Evolutionary conservation across 202 grass and related monocot species (phyloP), one percentile per base, ranked within the genome.

Genomic region (Zoysia matrella): DNA sequence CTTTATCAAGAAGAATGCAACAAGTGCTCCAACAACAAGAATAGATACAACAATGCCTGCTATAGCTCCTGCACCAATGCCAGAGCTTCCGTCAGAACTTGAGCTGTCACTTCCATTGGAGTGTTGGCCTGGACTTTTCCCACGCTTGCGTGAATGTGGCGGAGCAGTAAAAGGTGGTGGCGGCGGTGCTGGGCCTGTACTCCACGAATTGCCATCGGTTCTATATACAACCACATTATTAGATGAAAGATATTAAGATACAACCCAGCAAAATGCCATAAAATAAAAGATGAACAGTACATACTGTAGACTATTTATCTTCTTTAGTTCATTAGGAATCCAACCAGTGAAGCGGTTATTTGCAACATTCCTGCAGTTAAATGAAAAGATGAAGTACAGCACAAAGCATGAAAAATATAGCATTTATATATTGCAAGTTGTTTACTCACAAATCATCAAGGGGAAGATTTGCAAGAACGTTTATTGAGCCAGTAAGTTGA

Each of bases 161-260:
- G 90, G 89, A 70, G 91, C 86, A 12, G 88, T 89, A 80, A 87
- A 94, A 30, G 22, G 22, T 30, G 22, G 22, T 30, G 22, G 22
- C 48, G 95, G 90, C 16, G 95, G 95, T 88, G 90, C 90, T 63
- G 90, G 88, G 13, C 88, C 82, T 3, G 95, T 86, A 86, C 83
- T 98, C 95, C 95, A 98, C 39, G 92, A 91, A 81, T 98, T 98
- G 60, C 90, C 90, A 72, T 89, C 84, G 2, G 86, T 98, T 74
- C 95, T 98, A 73, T 46, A 53, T 62, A 82, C 7, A 62, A 56
- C 41, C 12, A 60, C 53, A 76, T 18, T 18, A 69, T 88, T 72
- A 91, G 67, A n/a, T 81, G 52, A 30, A 30, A 30, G 22, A 30
- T 30, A 30, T 30, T 30, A 82, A 71, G 30, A 69, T 57, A 16